Percentiles rank a stretch among this genome's conserved stretches.
phyloP scores from a whole-genome alignment of 2,329 filamentous ascomycete species.

The Fusarium sp. region DNA sequence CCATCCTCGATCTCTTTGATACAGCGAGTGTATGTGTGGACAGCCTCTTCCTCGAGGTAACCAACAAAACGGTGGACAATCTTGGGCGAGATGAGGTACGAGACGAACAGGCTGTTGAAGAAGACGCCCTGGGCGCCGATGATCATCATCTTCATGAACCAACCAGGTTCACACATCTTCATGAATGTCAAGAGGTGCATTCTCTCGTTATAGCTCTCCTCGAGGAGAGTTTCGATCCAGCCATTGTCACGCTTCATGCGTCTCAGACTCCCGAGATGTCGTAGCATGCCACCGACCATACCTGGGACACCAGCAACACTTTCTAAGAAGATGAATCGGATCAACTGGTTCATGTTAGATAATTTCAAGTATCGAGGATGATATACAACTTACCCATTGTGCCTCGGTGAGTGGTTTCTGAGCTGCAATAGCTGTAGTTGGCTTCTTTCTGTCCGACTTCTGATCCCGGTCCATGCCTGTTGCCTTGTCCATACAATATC shows the following conservation, averaged over 20 bases:
- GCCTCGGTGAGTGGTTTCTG: conserved; percentile 78
- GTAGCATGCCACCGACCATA: conserved; percentile 95
- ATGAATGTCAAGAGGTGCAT: conserved; percentile 96
- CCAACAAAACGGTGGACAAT: conserved; percentile 96
- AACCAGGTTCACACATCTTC: conserved; percentile 80
- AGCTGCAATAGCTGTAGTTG: conserved; percentile 65
- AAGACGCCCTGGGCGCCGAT: conserved; percentile 94
- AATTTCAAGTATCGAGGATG: neutral
- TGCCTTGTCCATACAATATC: conserved; percentile 83
- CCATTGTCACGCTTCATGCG: conserved; percentile 93
- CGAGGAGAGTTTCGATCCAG: conserved; percentile 93
- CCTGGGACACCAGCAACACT: conserved; percentile 94
- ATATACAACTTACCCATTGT: conserved; percentile 73
- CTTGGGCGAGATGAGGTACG: conserved; percentile 86
- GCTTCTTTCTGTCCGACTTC: conserved; percentile 68
- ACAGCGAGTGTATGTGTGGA: conserved; percentile 92
- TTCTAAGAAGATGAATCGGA: conserved; percentile 92
- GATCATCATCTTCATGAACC: conserved; percentile 93
- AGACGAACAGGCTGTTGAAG: conserved; percentile 92
- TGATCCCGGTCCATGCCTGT: conserved; percentile 82
- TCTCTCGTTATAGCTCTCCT: conserved; percentile 91
- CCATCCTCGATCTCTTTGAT: conserved; percentile 88
- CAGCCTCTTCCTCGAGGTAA: conserved; percentile 96
- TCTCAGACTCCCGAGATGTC: conserved; percentile 86
- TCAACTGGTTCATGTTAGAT: conserved; percentile 60